Evolutionary conservation across 345 rosid species (phyloP).

Genomic region (Lumnitzera littorea): DNA sequence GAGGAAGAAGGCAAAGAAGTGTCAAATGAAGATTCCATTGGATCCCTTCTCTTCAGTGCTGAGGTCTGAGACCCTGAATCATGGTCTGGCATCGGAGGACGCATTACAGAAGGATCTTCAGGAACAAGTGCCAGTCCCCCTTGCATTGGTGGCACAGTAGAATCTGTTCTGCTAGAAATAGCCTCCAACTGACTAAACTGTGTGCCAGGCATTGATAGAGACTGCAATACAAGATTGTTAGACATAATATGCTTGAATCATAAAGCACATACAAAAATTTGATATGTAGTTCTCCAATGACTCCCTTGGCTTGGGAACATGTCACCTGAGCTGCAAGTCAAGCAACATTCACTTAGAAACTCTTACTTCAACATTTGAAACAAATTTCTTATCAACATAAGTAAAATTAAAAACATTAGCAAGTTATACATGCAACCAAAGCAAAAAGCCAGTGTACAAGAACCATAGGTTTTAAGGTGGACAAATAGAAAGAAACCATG

Average conservation of each 20-base stretch:
- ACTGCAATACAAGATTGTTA: constrained; percentile 44
- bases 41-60: constrained; percentile 45
- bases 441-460: no score
- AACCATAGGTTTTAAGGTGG: no score
- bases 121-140: constrained; percentile 25
- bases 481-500: no score
- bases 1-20: constrained; percentile 22
- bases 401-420: no score
- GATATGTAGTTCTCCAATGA: constrained; percentile 6
- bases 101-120: constrained; percentile 17
- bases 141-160: constrained; percentile 28
- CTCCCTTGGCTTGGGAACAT: neutral
- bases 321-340: no score
- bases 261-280: constrained; percentile 14
- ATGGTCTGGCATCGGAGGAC: constrained; percentile 21
- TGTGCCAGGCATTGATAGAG: constrained; percentile 25
- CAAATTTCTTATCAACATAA: no score
- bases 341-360: no score
- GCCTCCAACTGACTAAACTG: constrained; percentile 42
- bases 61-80: constrained; percentile 29
- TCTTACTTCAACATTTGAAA: no score
- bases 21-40: constrained; percentile 26
- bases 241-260: constrained; percentile 32
- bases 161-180: constrained; percentile 25
- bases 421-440: no score